phyloP scores from a whole-genome alignment of 108 stramenopile genomes.

The Pseudonitzschia multiseries region DNA sequence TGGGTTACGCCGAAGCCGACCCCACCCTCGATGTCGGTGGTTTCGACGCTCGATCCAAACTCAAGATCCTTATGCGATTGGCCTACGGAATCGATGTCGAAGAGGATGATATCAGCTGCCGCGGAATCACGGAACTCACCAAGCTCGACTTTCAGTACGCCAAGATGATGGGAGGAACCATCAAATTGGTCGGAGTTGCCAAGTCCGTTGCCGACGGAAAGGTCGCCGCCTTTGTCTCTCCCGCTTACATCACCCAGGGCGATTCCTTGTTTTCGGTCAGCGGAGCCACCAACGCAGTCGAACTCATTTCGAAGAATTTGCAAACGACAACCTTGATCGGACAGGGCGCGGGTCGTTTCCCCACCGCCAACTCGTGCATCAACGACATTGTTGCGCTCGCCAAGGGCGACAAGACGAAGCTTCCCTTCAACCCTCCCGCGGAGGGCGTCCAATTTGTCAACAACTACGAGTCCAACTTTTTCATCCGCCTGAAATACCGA shows the following conservation, averaged over 20 bases:
- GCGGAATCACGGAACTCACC: slow-evolving; percentile 83
- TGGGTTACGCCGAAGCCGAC: slow-evolving; percentile 96
- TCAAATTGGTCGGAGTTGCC: slow-evolving; percentile 85
- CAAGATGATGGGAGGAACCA: slow-evolving; percentile 88
- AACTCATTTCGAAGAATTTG: slow-evolving; percentile 74
- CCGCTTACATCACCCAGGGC: slow-evolving; percentile 73
- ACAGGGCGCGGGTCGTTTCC: slow-evolving; percentile 87
- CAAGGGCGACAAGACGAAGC: slow-evolving; percentile 65
- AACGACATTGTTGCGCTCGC: slow-evolving; percentile 85
- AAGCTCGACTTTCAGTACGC: slow-evolving; percentile 89
- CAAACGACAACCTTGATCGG: slow-evolving; percentile 78
- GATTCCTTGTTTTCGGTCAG: slow-evolving; percentile 74
- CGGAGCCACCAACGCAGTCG: slow-evolving; percentile 87
- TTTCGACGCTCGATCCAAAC: slow-evolving; percentile 88
- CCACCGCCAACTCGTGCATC: slow-evolving; percentile 86
- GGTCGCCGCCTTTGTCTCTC: slow-evolving; percentile 83
- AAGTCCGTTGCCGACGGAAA: slow-evolving; percentile 46
- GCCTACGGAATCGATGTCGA: slow-evolving; percentile 85
- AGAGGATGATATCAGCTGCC: slow-evolving; percentile 80
- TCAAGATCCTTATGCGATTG: slow-evolving; percentile 85
- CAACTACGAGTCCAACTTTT: slow-evolving; percentile 83
- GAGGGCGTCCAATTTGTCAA: slow-evolving; percentile 56
- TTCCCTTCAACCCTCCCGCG: slow-evolving; percentile 73
- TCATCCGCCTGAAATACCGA: slow-evolving; percentile 75
- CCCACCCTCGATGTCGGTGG: slow-evolving; percentile 92